Percentiles rank a stretch among this genome's conserved stretches.
These are phyloP conservation scores for Vigna unguiculata DNA, from an alignment of 306 rosid genomes.

Conservation along the genomic window DNA sequence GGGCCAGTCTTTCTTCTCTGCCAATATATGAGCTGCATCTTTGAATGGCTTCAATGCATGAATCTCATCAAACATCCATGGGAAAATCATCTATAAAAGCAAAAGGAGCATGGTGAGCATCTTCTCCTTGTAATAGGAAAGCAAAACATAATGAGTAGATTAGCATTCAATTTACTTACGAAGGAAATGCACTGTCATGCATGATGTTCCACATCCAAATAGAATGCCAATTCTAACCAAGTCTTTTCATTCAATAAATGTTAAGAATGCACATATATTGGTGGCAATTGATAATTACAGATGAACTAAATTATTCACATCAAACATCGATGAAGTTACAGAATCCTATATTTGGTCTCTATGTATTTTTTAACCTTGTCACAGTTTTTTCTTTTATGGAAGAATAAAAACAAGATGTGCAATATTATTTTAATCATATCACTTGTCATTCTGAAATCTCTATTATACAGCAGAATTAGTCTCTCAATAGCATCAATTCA, in stretches of 20 bases:
- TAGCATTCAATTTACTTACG: slow-evolving; percentile 22
- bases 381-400: neutral
- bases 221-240: neutral
- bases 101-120: slow-evolving; percentile 31
- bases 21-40: slow-evolving; percentile 76
- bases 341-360: neutral
- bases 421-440: neutral
- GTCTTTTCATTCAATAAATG: no score
- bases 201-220: neutral
- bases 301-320: slow-evolving; percentile 28
- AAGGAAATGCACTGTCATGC: neutral
- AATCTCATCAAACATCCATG: slow-evolving; percentile 98
- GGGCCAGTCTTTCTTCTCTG: slow-evolving; percentile 91
- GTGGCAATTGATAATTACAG: neutral
- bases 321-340: neutral
- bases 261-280: neutral
- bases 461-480: slow-evolving; percentile 1
- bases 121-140: slow-evolving; percentile 21
- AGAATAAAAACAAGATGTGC: slow-evolving; percentile 30
- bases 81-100: slow-evolving; percentile 81
- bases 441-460: no score
- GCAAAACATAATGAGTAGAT: slow-evolving; percentile 22
- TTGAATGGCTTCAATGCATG: slow-evolving; percentile 78
- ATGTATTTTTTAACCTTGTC: neutral
- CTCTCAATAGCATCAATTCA: neutral